These are phyloP conservation scores for Macadamia tetraphylla DNA, from an alignment of 164 flowering plant species.

Conservation along the genomic window DNA sequence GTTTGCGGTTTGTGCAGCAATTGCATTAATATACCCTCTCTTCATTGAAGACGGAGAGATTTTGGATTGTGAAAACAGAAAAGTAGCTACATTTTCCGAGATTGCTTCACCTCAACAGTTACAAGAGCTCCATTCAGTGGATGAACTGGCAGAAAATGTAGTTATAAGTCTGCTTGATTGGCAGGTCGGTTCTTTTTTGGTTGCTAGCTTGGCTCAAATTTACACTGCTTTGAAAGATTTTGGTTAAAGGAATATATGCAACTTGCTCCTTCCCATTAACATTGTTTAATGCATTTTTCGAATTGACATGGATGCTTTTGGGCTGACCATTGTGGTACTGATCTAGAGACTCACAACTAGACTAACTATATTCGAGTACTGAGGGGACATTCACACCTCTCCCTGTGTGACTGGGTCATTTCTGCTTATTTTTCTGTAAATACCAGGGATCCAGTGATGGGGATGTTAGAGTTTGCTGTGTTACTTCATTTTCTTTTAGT, in stretches of 20 bases:
- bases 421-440: too few relatives aligned
- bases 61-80: constrained; percentile 38
- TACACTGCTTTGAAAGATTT: neutral
- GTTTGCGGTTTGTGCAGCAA: constrained; percentile 38
- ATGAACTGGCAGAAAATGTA: constrained; percentile 42
- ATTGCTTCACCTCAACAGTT: constrained; percentile 60
- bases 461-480: too few relatives aligned
- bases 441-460: too few relatives aligned
- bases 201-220: neutral
- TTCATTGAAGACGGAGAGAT: constrained; percentile 52
- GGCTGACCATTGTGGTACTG: too few relatives aligned
- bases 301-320: too few relatives aligned
- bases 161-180: constrained; percentile 66
- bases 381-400: too few relatives aligned
- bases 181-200: constrained; percentile 48
- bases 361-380: too few relatives aligned
- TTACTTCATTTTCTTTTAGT: too few relatives aligned
- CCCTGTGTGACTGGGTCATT: too few relatives aligned
- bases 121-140: constrained; percentile 40
- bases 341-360: too few relatives aligned
- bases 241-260: neutral
- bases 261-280: neutral
- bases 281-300: neutral
- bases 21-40: constrained; percentile 62
- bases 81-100: constrained; percentile 50